These are phyloP conservation scores for Pseudogymnoascus sp. DNA, from an alignment of 2,329 filamentous ascomycete genomes.

Conservation along the genomic window DNA sequence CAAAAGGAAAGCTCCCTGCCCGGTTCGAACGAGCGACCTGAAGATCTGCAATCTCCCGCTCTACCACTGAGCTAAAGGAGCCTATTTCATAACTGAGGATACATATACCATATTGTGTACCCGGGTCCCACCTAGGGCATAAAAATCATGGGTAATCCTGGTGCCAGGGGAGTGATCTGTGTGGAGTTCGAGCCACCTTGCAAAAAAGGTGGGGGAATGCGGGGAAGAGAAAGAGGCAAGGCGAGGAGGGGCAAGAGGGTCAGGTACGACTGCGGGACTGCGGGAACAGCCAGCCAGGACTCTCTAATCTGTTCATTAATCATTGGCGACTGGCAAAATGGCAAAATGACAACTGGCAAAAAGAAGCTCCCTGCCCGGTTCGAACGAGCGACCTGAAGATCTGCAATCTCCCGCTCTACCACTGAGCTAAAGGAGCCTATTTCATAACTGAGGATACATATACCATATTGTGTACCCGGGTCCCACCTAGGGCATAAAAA, in stretches of 20 bases:
- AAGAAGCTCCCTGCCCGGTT: slow-evolving; percentile 11
- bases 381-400: slow-evolving; percentile 12
- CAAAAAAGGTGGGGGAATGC: not conserved
- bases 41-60: slow-evolving; percentile 13
- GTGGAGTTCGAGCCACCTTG: slow-evolving; percentile 6
- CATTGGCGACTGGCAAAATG: not conserved
- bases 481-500: not conserved
- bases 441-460: not conserved
- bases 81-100: not conserved
- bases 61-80: slow-evolving; percentile 13
- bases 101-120: not conserved
- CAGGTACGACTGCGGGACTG: not conserved
- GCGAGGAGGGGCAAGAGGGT: not conserved
- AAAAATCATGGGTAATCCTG: not conserved
- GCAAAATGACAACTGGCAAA: not conserved
- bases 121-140: not conserved
- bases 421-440: slow-evolving; percentile 12
- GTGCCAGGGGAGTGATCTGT: not conserved
- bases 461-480: not conserved
- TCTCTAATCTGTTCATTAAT: not conserved
- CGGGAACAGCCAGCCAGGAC: not conserved
- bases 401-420: slow-evolving; percentile 13
- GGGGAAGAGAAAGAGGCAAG: slow-evolving; percentile 5
- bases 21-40: slow-evolving; percentile 12
- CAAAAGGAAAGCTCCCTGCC: slow-evolving; percentile 11